Conservation (phyloP, 2,329 filamentous ascomycete genomes). For the Colletotrichum tabaci region DNA sequence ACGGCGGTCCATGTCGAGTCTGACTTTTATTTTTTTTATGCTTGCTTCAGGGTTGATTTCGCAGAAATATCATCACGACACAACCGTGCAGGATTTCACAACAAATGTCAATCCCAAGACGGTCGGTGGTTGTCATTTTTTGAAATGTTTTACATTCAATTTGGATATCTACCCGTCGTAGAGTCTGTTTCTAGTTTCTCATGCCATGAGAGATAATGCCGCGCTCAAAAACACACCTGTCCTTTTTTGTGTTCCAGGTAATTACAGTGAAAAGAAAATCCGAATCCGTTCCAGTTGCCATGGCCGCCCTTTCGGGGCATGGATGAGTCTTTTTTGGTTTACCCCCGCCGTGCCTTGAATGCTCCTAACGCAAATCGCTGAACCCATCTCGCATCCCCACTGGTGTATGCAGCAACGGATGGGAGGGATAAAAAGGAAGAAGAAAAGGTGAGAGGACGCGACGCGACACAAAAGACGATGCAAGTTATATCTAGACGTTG, state of each 20-base stretch:
- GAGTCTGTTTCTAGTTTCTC: conserved; percentile 3
- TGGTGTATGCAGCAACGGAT: background rate
- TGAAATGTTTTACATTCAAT: conserved; percentile 26
- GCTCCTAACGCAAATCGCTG: conserved; percentile 36
- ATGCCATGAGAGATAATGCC: conserved; percentile 21
- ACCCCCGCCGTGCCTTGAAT: conserved; percentile 31
- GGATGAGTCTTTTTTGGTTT: conserved; percentile 21
- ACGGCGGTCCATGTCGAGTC: no score
- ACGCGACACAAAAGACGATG: background rate
- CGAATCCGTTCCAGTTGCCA: conserved; percentile 26
- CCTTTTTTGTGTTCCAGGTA: conserved; percentile 27
- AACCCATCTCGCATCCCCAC: conserved; percentile 25
- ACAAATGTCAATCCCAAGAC: background rate
- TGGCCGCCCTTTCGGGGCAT: conserved; percentile 25
- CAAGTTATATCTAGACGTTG: conserved; percentile 12
- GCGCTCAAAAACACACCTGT: conserved; percentile 36
- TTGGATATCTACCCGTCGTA: conserved; percentile 26
- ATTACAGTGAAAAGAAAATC: conserved; percentile 39
- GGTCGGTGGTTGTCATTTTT: background rate
- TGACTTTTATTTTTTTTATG: no score
- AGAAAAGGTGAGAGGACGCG: no score
- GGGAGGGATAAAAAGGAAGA: conserved; percentile 22
- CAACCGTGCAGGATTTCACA: background rate
- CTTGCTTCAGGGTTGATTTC: no score
- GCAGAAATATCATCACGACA: no score